A percentile compares a stretch with the other conserved stretches of the same genome.
Evolutionary conservation across 208 protist species (phyloP).

Genomic region (Trypanosoma mega): DNA sequence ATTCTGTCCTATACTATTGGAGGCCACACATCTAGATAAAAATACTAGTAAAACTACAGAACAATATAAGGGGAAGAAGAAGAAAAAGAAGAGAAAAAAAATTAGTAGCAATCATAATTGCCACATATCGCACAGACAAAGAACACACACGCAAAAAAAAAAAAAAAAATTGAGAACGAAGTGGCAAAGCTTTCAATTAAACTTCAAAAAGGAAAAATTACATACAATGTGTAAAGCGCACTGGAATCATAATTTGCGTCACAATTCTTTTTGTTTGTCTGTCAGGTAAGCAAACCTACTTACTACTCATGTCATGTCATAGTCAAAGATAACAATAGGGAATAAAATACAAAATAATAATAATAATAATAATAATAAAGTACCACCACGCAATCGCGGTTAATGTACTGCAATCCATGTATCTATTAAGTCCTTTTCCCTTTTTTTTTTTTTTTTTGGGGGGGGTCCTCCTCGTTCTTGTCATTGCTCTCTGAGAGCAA

Average conservation of each 20-base stretch:
- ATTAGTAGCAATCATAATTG: neutral
- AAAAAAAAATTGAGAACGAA: conserved; percentile 4
- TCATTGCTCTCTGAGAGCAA: too few species aligned
- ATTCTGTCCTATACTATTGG: too few species aligned
- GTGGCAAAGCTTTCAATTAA: conserved; percentile 4
- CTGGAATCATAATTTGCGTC: neutral
- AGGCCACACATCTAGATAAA: too few species aligned
- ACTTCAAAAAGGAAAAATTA: neutral
- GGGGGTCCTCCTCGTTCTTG: too few species aligned
- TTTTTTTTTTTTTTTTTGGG: too few species aligned
- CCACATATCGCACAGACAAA: neutral
- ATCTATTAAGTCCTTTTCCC: too few species aligned
- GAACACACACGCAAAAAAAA: conserved; percentile 16
- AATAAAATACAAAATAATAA: neutral
- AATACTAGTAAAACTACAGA: neutral
- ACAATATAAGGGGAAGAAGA: conserved; percentile 2
- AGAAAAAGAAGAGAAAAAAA: conserved; percentile 13
- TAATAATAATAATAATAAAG: conserved; percentile 1
- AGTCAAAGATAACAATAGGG: neutral
- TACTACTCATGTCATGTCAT: neutral
- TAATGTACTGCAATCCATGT: too few species aligned
- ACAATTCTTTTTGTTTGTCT: conserved; percentile 1
- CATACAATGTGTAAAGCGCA: conserved; percentile 9
- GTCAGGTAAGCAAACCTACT: neutral
- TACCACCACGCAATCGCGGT: neutral